Conservation (phyloP, 495 filamentous ascomycete genomes). For the Lophiostoma macrostomum region DNA sequence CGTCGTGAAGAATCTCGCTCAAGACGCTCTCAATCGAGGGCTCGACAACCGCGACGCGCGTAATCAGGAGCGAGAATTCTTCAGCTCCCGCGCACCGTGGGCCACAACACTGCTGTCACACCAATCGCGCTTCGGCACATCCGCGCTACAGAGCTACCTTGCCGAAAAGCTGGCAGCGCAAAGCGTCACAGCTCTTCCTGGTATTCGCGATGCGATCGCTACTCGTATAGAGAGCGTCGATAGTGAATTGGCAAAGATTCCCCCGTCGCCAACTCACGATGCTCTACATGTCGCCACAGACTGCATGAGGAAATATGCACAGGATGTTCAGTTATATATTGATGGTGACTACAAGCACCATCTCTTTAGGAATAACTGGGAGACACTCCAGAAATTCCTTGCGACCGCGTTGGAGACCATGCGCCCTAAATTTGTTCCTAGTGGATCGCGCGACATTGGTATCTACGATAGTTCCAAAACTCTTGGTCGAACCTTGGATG, state of each 20-base stretch:
- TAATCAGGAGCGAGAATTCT: constrained; percentile 42
- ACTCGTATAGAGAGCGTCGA: constrained; percentile 29
- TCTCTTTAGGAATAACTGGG: constrained; percentile 4
- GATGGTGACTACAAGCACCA: neutral
- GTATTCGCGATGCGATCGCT: constrained; percentile 26
- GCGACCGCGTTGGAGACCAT: neutral
- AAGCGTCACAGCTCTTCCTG: constrained; percentile 39
- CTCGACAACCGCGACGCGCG: constrained; percentile 43
- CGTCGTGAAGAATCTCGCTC: constrained; percentile 48
- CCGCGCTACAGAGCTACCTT: constrained; percentile 39
- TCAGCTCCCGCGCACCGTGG: constrained; percentile 42
- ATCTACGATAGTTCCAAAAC: neutral
- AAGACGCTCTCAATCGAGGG: constrained; percentile 39
- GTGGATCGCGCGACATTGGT: neutral
- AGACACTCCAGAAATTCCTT: neutral
- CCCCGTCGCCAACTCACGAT: constrained; percentile 13
- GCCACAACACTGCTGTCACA: constrained; percentile 33
- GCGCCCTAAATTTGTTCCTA: neutral
- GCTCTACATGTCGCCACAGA: constrained; percentile 9
- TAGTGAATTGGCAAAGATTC: constrained; percentile 32
- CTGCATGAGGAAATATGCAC: neutral
- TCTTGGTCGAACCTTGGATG: constrained; percentile 33
- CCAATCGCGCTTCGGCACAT: constrained; percentile 41
- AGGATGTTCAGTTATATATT: constrained; percentile 4
- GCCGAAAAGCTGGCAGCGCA: constrained; percentile 41